Percentiles rank a stretch among this genome's conserved stretches.
phyloP scores from a whole-genome alignment of 2,329 filamentous ascomycete genomes.

The Cytospora piceae region DNA sequence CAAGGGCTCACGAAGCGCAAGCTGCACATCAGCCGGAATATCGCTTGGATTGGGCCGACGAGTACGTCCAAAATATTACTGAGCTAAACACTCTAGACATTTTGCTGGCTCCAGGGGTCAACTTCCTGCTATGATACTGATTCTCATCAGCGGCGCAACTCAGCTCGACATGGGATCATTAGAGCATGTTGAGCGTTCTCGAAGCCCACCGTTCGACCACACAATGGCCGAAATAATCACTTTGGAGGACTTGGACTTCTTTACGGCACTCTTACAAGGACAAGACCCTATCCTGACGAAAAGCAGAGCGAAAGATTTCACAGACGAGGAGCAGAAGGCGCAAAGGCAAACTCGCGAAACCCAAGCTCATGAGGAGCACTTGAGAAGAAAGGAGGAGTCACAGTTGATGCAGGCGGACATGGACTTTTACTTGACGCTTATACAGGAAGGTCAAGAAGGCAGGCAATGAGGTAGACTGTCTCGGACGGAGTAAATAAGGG shows the following conservation, averaged over 20 bases:
- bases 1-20: too few relatives aligned
- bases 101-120: too few relatives aligned
- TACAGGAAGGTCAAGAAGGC: not conserved
- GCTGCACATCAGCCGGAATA: too few relatives aligned
- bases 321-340: slow-evolving; percentile 5
- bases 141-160: not conserved
- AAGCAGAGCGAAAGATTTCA: not conserved
- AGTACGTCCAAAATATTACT: too few relatives aligned
- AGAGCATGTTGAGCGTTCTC: not conserved
- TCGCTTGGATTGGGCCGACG: too few relatives aligned
- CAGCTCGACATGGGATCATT: not conserved
- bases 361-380: not conserved
- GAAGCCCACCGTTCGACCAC: slow-evolving; percentile 4
- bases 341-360: not conserved
- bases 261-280: slow-evolving; percentile 19
- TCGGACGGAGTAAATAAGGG: too few relatives aligned
- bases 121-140: too few relatives aligned
- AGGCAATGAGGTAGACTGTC: not conserved
- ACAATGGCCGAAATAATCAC: slow-evolving; percentile 18
- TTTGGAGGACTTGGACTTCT: slow-evolving; percentile 23
- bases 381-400: slow-evolving; percentile 25
- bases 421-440: slow-evolving; percentile 21
- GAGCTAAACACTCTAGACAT: too few relatives aligned
- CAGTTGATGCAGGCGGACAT: slow-evolving; percentile 33
- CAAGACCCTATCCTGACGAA: not conserved